Conservation (phyloP, 768 basidiomycete species). For the Mycena venus region DNA sequence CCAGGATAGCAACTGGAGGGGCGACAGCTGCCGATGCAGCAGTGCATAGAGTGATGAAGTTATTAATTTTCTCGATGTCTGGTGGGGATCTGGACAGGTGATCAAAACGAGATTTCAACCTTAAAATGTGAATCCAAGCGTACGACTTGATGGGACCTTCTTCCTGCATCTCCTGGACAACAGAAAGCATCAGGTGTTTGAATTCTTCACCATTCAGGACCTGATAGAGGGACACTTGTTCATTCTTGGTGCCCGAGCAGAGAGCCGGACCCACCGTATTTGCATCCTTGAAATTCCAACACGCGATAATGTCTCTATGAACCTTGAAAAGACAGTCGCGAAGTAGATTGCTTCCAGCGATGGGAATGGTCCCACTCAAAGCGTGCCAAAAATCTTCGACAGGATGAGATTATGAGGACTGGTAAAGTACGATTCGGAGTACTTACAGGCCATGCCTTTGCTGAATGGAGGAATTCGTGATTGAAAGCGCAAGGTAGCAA, state of each 20-base stretch:
- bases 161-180: background rate
- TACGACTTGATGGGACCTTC: no score
- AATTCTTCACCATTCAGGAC: background rate
- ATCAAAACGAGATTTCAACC: background rate
- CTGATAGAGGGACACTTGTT: background rate
- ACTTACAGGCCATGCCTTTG: background rate
- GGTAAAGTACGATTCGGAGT: background rate
- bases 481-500: background rate
- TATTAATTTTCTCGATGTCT: background rate
- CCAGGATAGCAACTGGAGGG: background rate
- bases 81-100: background rate
- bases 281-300: background rate
- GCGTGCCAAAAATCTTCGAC: background rate
- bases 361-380: background rate
- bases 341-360: background rate
- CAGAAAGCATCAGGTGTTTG: background rate
- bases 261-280: background rate
- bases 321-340: background rate
- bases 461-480: background rate
- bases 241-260: no score
- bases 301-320: background rate
- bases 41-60: background rate
- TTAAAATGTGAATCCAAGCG: background rate
- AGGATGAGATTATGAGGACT: background rate
- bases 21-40: background rate